Conservation (phyloP, 1,284 basidiomycete species). For the Porogramme epimiltina region DNA sequence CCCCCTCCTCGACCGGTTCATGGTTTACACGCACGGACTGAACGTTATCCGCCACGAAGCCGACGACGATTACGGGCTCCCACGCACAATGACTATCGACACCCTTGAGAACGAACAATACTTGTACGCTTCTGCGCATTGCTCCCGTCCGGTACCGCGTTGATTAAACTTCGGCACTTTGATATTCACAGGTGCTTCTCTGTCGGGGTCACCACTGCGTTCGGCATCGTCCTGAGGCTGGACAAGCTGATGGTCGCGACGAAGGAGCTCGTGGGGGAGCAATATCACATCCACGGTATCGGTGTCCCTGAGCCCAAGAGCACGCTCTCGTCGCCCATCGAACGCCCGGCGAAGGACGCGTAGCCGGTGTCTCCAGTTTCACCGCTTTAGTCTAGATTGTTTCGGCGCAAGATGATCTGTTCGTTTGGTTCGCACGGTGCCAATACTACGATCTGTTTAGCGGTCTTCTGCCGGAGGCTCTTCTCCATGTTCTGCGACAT, state of each 20-base stretch:
- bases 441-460: too few species aligned
- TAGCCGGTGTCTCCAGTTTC: background rate
- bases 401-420: too few species aligned
- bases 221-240: slow-evolving; percentile 63
- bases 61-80: slow-evolving; percentile 71
- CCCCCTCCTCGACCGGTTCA: slow-evolving; percentile 78
- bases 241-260: slow-evolving; percentile 76
- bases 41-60: slow-evolving; percentile 65
- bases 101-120: slow-evolving; percentile 73
- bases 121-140: slow-evolving; percentile 43
- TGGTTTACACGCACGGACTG: slow-evolving; percentile 60
- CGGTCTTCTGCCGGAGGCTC: too few species aligned
- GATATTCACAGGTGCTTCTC: slow-evolving; percentile 58
- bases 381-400: too few species aligned
- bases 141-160: background rate
- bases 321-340: background rate
- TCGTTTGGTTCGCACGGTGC: too few species aligned
- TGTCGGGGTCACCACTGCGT: slow-evolving; percentile 75
- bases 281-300: slow-evolving; percentile 76
- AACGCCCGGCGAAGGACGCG: slow-evolving; percentile 16
- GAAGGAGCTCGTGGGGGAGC: slow-evolving; percentile 81
- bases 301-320: slow-evolving; percentile 35
- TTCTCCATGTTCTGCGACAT: too few species aligned
- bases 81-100: slow-evolving; percentile 62
- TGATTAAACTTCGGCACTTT: background rate